phyloP scores from a whole-genome alignment of 1,284 basidiomycete species.

The Leccinum pallidistipes region DNA sequence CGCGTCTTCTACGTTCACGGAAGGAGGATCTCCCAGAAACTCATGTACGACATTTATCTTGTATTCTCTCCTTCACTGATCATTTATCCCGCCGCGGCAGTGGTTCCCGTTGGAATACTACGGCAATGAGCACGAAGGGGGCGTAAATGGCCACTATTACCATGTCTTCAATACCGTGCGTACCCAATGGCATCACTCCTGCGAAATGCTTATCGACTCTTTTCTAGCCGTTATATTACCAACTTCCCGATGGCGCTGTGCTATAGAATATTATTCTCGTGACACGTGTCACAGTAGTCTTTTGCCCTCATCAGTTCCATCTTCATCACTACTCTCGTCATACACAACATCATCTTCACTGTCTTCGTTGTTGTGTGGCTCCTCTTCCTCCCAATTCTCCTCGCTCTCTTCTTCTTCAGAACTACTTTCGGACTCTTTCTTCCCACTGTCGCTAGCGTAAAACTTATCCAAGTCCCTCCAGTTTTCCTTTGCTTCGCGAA shows the following conservation, averaged over 20 bases:
- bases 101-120: slow-evolving; percentile 79
- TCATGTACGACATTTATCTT: slow-evolving; percentile 47
- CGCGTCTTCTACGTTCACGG: slow-evolving; percentile 65
- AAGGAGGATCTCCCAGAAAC: slow-evolving; percentile 66
- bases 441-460: slow-evolving; percentile 47
- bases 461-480: slow-evolving; percentile 71
- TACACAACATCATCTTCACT: slow-evolving; percentile 31
- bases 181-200: slow-evolving; percentile 3
- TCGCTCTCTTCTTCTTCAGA: slow-evolving; percentile 27
- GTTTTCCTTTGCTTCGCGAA: slow-evolving; percentile 41
- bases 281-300: slow-evolving; percentile 15
- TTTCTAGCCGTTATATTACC: slow-evolving; percentile 65
- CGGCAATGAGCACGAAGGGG: slow-evolving; percentile 49
- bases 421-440: slow-evolving; percentile 22
- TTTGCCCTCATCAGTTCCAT: slow-evolving; percentile 8
- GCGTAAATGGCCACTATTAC: slow-evolving; percentile 70
- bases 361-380: slow-evolving; percentile 37
- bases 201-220: slow-evolving; percentile 1
- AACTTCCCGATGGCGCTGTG: slow-evolving; percentile 52
- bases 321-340: slow-evolving; percentile 26
- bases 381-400: slow-evolving; percentile 34
- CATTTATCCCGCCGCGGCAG: slow-evolving; percentile 35
- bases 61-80: neutral
- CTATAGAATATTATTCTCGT: slow-evolving; percentile 35
- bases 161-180: slow-evolving; percentile 73